Conservation (phyloP, 176 grass and related monocot species). For the bread wheat (Triticum aestivum) region DNA sequence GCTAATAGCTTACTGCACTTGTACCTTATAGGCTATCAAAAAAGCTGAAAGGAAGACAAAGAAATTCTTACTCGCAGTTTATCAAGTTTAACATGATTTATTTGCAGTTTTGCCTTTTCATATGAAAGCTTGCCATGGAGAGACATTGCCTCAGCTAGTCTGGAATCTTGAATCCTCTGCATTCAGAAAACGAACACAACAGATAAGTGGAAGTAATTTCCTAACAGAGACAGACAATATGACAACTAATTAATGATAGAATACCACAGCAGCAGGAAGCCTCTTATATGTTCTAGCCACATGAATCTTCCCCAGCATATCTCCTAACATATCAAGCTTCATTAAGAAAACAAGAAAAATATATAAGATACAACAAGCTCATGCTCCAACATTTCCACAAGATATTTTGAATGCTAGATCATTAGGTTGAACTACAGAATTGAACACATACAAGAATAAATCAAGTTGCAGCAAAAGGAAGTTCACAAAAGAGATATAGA, state of each 20-base stretch:
- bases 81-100: slow-evolving; percentile 67
- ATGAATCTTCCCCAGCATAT: slow-evolving; percentile 59
- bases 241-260: slow-evolving; percentile 34
- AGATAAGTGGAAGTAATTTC: slow-evolving; percentile 31
- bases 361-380: slow-evolving; percentile 26
- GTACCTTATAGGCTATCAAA: slow-evolving; percentile 28
- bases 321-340: slow-evolving; percentile 65
- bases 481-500: not conserved
- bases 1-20: slow-evolving; percentile 16
- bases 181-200: slow-evolving; percentile 39
- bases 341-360: slow-evolving; percentile 37
- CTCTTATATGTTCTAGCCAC: slow-evolving; percentile 56
- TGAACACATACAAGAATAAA: slow-evolving; percentile 7
- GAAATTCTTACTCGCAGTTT: slow-evolving; percentile 56
- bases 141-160: slow-evolving; percentile 60
- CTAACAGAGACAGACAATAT: slow-evolving; percentile 37
- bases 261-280: slow-evolving; percentile 75
- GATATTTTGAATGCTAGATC: slow-evolving; percentile 10
- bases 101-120: slow-evolving; percentile 68
- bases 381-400: not conserved
- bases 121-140: slow-evolving; percentile 71
- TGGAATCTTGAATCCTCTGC: slow-evolving; percentile 60
- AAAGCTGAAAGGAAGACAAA: not conserved
- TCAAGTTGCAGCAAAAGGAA: slow-evolving; percentile 2
- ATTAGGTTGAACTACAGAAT: slow-evolving; percentile 31